Base-by-base conservation (phyloP, 495 filamentous ascomycete species). In the Xeromyces bisporus region DNA sequence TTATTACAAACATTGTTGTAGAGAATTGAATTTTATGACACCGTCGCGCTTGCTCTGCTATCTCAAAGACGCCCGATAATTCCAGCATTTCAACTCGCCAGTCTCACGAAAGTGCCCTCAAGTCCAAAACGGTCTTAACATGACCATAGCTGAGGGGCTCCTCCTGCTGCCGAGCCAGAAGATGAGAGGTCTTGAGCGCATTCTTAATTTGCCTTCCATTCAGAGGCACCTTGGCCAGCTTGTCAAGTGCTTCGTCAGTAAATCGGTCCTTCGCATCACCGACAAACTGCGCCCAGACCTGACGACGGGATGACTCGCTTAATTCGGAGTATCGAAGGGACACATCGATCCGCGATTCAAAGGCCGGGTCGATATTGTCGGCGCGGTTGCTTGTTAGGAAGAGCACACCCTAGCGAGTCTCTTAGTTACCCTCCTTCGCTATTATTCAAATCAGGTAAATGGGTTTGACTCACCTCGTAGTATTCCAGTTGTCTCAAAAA, bases 311-410 rank as follows among this genome's bases (percentile, higher is more conserved):
- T 0, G 38, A 15, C 1, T 17, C 16, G 12, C 57, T 51, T 1
- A 68, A 56, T n/a, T 60, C 43, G 1, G 50, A 46, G 35, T 64
- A 70, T 13, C 46, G 41, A n/a, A 71, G 38, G 2, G 48, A 50
- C 12, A 71, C 44, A 36, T 71, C 59, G 33, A 72, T 65, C 3
- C 64, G 60, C 7, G 56, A 61, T 29, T 60, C 50, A 36, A 73
- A 66, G 1, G 64, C 65, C 0, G 51, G 38, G 18, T 72, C 67
- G 34, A 73, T 62, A 20, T 53, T 39, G 4, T 53, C 46, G 10
- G 59, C 47, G 3, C 64, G 60, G 40, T 71, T 74, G 18, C 64
- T 72, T 0, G 67, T 71, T 27, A 73, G 60, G 51, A 75, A 73
- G 36, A 73, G 36, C 5, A 21, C 9, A 5, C 20, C 20, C 20